Base-by-base conservation (phyloP, 2,329 filamentous ascomycete species). In the Alternaria sp. region DNA sequence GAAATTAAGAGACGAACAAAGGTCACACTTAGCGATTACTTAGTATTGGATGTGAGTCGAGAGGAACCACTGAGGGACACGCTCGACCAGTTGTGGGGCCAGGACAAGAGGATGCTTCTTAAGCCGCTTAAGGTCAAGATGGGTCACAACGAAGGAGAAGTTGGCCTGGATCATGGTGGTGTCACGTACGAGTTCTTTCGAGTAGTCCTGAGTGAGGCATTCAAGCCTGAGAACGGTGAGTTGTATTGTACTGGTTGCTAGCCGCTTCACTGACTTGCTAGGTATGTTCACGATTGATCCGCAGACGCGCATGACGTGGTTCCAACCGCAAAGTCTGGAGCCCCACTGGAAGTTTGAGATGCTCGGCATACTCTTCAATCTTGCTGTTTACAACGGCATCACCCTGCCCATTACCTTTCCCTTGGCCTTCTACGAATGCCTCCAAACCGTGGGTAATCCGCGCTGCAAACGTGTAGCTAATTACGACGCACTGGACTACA, bases 111-210 rank as follows among this genome's bases (percentile, higher is more conserved):
- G 34, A 92, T 97, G 78, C 81, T 98, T 3, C 81, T 94, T 70
- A 87, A 92, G 26, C 95, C 95, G 1, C 80, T 99, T 33, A 97
- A 97, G 70, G 89, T 99, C 8, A 89, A 92, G 50, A 86, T 98
- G 56, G 93, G 93, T 3, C 90, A 75, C 13, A 60, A 92, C 72
- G 88, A 92, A 52, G 92, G 92, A 29, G 95, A 98, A 76, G 89
- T 96, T 74, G 95, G 95, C 0, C 87, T 96, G 33, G 95, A 99
- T 75, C 92, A 94, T 48, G 95, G 95, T 41, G 95, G 95, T 62
- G 93, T 99, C 1, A 94, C 97, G 69, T 93, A 97, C 74, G 95
- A 99, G 64, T 98, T 97, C 74, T 98, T 99, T 79, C 88, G 92
- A 14, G 79, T 97, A 28, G 88, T 91, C 17, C 88, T 97, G 67